phyloP scores from a whole-genome alignment of 805 yeast genomes.

The Zygoascus flipseniorum region DNA sequence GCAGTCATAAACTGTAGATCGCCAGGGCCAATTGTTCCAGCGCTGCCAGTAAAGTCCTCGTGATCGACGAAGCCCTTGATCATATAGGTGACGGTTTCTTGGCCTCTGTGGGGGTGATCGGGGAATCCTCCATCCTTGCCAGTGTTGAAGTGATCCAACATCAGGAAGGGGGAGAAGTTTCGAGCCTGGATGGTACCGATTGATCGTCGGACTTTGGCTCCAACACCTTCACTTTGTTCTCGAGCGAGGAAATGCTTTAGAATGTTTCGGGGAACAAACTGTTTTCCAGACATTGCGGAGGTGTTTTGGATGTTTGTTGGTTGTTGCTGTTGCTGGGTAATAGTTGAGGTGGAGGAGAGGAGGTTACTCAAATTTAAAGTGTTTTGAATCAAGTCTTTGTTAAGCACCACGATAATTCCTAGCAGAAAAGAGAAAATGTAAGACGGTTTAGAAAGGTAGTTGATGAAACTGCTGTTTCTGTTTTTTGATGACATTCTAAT shows the following conservation, averaged over 20 bases:
- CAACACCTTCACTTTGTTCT: constrained; percentile 77
- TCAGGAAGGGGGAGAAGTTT: constrained; percentile 69
- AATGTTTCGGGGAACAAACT: constrained; percentile 35
- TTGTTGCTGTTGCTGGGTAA: not conserved
- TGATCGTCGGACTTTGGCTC: constrained; percentile 73
- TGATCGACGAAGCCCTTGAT: constrained; percentile 61
- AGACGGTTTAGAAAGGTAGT: not conserved
- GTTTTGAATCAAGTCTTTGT: not conserved
- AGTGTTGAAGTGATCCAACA: constrained; percentile 69
- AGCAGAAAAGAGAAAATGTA: not conserved
- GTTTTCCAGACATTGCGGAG: not conserved
- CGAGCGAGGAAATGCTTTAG: constrained; percentile 45
- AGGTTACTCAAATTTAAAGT: no score
- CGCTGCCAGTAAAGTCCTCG: constrained; percentile 76
- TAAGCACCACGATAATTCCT: not conserved
- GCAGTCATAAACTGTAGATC: constrained; percentile 92
- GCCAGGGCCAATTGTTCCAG: constrained; percentile 67
- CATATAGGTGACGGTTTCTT: constrained; percentile 64
- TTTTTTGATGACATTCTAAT: not conserved
- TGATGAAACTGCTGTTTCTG: not conserved
- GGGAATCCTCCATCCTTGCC: constrained; percentile 62
- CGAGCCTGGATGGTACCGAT: constrained; percentile 60
- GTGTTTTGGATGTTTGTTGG: not conserved
- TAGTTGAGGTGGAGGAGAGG: not conserved
- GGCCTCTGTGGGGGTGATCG: constrained; percentile 79